Percentiles rank a stretch among this genome's conserved stretches.
Evolutionary conservation across 805 yeast species (phyloP).

Genomic region (Blastobotrys peoriensis): DNA sequence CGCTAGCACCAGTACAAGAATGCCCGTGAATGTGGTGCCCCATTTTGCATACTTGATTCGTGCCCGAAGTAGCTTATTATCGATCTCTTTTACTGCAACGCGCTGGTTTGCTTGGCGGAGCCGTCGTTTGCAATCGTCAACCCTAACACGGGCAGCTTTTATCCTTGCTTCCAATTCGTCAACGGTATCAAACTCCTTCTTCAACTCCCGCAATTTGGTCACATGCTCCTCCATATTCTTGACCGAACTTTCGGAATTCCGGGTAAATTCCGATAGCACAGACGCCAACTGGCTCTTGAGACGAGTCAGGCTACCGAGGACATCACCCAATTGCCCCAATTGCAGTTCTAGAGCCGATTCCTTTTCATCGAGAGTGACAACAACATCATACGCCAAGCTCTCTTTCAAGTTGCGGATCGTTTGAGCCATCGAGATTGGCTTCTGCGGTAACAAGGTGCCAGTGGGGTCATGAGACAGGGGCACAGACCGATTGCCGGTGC

Average conservation of each 20-base stretch:
- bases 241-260: constrained; percentile 17
- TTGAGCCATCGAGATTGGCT: constrained; percentile 5
- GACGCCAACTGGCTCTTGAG: constrained; percentile 18
- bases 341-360: constrained; percentile 9
- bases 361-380: constrained; percentile 11
- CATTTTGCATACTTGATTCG: constrained; percentile 15
- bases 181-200: constrained; percentile 18
- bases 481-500: no score
- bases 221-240: constrained; percentile 21
- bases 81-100: constrained; percentile 20
- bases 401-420: constrained; percentile 13
- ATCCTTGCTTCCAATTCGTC: constrained; percentile 23
- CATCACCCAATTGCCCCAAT: constrained; percentile 20
- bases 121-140: constrained; percentile 22
- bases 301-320: constrained; percentile 22
- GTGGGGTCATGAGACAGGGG: no score
- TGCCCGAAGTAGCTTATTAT: constrained; percentile 14
- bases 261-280: constrained; percentile 17
- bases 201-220: constrained; percentile 20
- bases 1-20: constrained; percentile 12
- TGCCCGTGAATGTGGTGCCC: constrained; percentile 6
- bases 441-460: no score
- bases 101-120: constrained; percentile 20
- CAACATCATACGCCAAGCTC: constrained; percentile 16
- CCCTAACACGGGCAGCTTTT: constrained; percentile 16